Conservation (phyloP, 805 yeast genomes). For the Kodamaea lidongshanica region DNA sequence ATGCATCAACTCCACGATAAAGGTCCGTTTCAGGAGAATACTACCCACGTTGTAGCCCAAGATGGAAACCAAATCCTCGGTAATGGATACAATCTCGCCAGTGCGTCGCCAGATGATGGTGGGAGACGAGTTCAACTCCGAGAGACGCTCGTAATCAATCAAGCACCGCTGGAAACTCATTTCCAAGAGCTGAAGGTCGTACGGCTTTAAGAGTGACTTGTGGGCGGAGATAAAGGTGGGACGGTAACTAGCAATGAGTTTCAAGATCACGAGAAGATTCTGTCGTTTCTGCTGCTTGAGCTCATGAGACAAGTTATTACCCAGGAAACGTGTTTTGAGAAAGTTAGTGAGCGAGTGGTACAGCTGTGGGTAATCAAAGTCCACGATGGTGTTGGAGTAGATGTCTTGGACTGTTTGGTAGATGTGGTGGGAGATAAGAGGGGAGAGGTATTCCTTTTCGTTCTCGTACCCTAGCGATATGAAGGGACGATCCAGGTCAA, state of each 20-base stretch:
- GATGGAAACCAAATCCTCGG: constrained; percentile 65
- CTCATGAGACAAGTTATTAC: constrained; percentile 33
- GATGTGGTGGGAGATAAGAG: constrained; percentile 50
- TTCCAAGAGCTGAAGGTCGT: constrained; percentile 53
- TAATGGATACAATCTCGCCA: constrained; percentile 76
- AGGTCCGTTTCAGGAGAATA: constrained; percentile 51
- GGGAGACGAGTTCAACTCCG: constrained; percentile 60
- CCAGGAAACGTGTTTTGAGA: constrained; percentile 50
- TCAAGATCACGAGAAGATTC: constrained; percentile 39
- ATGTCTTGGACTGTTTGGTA: constrained; percentile 48
- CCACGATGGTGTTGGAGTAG: constrained; percentile 40
- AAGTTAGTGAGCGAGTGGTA: constrained; percentile 56
- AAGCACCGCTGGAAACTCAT: constrained; percentile 41
- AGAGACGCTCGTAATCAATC: constrained; percentile 40
- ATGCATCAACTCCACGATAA: constrained; percentile 70
- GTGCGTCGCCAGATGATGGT: constrained; percentile 83
- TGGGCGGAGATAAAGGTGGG: constrained; percentile 77
- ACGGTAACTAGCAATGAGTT: constrained; percentile 58
- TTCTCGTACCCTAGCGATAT: constrained; percentile 30
- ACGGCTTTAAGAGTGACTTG: constrained; percentile 58
- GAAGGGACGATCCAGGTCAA: constrained; percentile 27
- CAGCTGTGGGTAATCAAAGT: constrained; percentile 58
- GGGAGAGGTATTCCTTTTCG: constrained; percentile 44
- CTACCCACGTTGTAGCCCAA: constrained; percentile 59
- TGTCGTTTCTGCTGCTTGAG: constrained; percentile 26